These are phyloP conservation scores for Blyttiomyces sp. DNA, from an alignment of 371 early-diverging fungal genomes.

Conservation along the genomic window DNA sequence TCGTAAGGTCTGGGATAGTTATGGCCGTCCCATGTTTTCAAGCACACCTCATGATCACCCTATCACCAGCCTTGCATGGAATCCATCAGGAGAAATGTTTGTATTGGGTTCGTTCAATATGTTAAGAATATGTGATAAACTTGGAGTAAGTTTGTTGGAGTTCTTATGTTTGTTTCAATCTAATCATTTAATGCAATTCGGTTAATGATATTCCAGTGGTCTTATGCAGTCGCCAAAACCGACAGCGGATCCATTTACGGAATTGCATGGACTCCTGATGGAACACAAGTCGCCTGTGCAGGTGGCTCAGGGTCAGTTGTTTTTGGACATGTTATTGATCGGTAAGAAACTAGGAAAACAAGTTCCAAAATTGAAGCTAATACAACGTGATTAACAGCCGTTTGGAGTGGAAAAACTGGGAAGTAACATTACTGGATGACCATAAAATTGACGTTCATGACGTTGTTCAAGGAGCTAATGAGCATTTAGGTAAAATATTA, in stretches of 20 bases:
- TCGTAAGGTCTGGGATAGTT: constrained; percentile 33
- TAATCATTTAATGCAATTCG: not conserved
- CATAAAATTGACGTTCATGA: constrained; percentile 45
- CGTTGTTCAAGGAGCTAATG: constrained; percentile 39
- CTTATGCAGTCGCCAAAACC: constrained; percentile 44
- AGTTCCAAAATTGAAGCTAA: not conserved
- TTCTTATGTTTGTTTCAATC: not conserved
- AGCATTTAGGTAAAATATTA: constrained; percentile 34
- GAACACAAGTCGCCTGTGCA: constrained; percentile 51
- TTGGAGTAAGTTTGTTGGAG: constrained; percentile 37
- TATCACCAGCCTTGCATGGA: constrained; percentile 51
- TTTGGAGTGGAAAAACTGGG: constrained; percentile 53
- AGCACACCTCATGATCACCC: constrained; percentile 46
- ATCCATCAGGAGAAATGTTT: constrained; percentile 53
- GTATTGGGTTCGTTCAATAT: constrained; percentile 48
- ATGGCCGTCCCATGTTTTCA: constrained; percentile 47
- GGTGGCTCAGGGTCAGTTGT: constrained; percentile 48
- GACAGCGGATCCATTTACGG: constrained; percentile 42
- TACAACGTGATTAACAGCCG: constrained; percentile 39
- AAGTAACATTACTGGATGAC: constrained; percentile 51
- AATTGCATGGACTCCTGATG: constrained; percentile 56
- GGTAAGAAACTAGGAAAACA: constrained; percentile 21
- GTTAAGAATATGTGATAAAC: constrained; percentile 49
- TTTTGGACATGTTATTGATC: constrained; percentile 47
- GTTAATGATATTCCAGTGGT: constrained; percentile 48